Conservation (phyloP, 345 rosid species). For the Erodium maritimum region DNA sequence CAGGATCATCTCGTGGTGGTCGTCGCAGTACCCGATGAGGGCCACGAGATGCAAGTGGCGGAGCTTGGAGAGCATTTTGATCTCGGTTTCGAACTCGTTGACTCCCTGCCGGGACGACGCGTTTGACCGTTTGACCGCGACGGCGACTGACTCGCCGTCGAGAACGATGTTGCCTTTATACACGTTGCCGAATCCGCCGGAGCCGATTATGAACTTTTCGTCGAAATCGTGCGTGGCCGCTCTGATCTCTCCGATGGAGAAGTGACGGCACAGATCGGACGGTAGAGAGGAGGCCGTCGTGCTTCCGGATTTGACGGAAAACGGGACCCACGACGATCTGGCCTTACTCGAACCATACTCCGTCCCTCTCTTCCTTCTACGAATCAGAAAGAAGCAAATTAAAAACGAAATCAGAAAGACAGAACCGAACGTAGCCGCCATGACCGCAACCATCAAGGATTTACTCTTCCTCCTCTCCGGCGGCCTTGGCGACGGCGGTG, state of each 20-base stretch:
- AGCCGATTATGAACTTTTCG: constrained; percentile 14
- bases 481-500: neutral
- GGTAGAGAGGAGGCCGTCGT: constrained; percentile 7
- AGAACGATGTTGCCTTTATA: constrained; percentile 21
- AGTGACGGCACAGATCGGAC: constrained; percentile 15
- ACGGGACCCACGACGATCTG: constrained; percentile 11
- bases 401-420: too few species aligned
- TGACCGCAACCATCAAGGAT: neutral
- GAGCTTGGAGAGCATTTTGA: constrained; percentile 29
- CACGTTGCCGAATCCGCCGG: constrained; percentile 36
- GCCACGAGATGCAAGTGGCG: constrained; percentile 28
- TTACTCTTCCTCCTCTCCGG: neutral
- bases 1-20: neutral
- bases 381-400: constrained; percentile 4
- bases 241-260: constrained; percentile 23
- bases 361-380: neutral
- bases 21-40: neutral
- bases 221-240: constrained; percentile 21
- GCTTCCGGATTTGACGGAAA: neutral
- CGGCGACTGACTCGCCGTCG: constrained; percentile 12
- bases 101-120: constrained; percentile 27
- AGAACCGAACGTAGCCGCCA: neutral
- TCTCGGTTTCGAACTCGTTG: constrained; percentile 31
- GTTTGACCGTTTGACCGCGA: constrained; percentile 32
- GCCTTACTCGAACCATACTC: neutral